phyloP scores from a whole-genome alignment of 148 eudicot genomes.

The Arbutus unedo region DNA sequence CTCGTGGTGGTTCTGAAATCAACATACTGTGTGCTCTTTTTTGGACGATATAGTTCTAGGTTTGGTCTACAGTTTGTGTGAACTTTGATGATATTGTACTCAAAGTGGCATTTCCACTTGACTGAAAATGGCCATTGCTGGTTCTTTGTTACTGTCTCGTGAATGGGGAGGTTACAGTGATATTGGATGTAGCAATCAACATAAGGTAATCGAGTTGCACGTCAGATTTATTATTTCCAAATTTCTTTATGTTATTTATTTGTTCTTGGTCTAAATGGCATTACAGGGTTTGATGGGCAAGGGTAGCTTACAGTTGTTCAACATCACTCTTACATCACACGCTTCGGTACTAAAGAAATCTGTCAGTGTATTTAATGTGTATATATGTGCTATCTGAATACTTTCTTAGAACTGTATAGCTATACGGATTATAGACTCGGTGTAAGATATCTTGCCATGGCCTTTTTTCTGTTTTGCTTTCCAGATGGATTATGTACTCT shows the following conservation, averaged over 20 bases:
- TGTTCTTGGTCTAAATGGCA: neutral
- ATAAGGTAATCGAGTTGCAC: conserved; percentile 30
- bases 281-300: conserved; percentile 19
- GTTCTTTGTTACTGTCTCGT: conserved; percentile 25
- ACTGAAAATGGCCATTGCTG: conserved; percentile 30
- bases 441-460: neutral
- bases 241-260: neutral
- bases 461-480: neutral
- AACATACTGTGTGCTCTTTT: conserved; percentile 5
- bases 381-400: neutral
- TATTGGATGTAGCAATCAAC: conserved; percentile 13
- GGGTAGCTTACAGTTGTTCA: conserved; percentile 22
- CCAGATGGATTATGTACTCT: neutral
- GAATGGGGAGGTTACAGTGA: conserved; percentile 18
- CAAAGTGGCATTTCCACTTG: conserved; percentile 2
- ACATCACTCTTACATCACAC: conserved; percentile 27
- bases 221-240: conserved; percentile 2
- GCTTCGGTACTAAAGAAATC: conserved; percentile 23
- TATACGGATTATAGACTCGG: neutral
- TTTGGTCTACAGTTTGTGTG: conserved; percentile 10
- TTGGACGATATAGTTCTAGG: neutral
- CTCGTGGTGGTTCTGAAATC: neutral
- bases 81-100: neutral
- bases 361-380: neutral
- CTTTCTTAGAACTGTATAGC: neutral